Percentiles rank a stretch among this genome's conserved stretches.
Evolutionary conservation across 2,329 filamentous ascomycete species (phyloP).

Genomic region (Beauveria medogensis): DNA sequence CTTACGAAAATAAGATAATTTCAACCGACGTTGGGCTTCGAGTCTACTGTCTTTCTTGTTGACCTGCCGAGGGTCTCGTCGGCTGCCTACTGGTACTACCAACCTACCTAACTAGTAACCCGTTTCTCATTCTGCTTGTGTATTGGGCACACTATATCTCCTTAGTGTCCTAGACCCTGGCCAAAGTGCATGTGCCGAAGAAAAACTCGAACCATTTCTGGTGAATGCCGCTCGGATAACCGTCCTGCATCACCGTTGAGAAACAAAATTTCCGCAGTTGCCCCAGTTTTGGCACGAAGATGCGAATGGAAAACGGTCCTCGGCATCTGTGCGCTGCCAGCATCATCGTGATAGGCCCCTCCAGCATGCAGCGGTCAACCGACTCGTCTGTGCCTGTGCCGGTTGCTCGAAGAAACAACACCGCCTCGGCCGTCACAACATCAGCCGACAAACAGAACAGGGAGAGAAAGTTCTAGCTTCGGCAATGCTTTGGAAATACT

Average conservation of each 20-base stretch:
- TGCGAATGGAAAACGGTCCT: neutral
- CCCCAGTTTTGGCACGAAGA: conserved; percentile 1
- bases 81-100: neutral
- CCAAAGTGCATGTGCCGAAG: neutral
- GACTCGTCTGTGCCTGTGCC: neutral
- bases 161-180: neutral
- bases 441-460: neutral
- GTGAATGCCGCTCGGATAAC: neutral
- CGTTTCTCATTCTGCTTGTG: neutral
- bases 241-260: conserved; percentile 2
- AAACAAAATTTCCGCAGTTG: neutral
- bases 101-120: neutral
- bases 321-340: conserved; percentile 5
- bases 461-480: neutral
- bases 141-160: neutral
- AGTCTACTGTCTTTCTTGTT: neutral
- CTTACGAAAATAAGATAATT: too few species aligned
- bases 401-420: neutral
- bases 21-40: neutral
- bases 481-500: neutral
- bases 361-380: neutral
- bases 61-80: neutral
- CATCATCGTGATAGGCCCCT: conserved; percentile 1
- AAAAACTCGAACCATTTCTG: conserved; percentile 2
- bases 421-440: neutral